Percentiles rank a stretch among this genome's conserved stretches.
Evolutionary conservation across 208 protist species (phyloP).

Genomic region (Trichomonas vaginalis): DNA sequence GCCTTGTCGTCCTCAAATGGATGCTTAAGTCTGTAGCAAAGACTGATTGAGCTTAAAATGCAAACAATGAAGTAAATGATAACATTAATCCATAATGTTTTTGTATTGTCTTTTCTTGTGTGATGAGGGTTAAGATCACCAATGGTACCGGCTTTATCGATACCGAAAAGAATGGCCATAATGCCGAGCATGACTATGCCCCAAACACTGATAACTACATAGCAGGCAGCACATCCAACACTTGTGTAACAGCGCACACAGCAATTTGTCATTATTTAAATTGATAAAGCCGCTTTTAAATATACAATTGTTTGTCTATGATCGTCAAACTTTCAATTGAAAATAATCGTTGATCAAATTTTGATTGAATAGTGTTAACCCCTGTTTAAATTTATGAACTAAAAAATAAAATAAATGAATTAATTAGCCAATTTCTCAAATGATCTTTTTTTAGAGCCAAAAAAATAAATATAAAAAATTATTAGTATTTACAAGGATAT

Average conservation of each 20-base stretch:
- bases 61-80: neutral
- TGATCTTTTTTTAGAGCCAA: too few species aligned
- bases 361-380: too few species aligned
- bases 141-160: neutral
- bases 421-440: too few species aligned
- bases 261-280: neutral
- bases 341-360: neutral
- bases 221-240: neutral
- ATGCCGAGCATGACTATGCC: neutral
- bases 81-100: neutral
- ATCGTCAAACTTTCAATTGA: neutral
- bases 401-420: too few species aligned
- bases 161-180: neutral
- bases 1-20: neutral
- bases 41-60: neutral
- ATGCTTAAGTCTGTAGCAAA: neutral
- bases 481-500: too few species aligned
- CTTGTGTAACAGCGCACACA: neutral
- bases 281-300: neutral
- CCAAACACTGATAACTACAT: neutral
- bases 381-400: too few species aligned
- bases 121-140: neutral
- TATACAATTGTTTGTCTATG: neutral
- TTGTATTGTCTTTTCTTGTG: neutral
- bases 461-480: too few species aligned